Evolutionary conservation across 2,329 filamentous ascomycete species (phyloP).

Genomic region (Allantophomopsis cytisporea): DNA sequence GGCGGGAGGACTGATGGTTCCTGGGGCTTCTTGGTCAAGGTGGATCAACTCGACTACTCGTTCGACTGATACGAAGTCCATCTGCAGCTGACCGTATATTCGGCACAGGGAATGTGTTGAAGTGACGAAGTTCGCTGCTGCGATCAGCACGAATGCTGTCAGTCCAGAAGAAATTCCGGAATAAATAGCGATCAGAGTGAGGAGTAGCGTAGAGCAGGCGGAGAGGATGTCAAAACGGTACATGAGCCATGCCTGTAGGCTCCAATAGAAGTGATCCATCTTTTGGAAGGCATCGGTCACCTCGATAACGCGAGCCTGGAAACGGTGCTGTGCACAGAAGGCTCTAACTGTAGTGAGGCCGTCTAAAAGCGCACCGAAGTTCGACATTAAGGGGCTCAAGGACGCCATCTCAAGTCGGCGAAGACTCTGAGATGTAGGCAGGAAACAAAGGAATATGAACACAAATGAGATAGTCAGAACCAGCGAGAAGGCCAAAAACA

Average conservation of each 20-base stretch:
- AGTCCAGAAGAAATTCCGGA: slow-evolving; percentile 64
- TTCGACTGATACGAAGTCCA: slow-evolving; percentile 86
- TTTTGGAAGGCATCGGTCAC: slow-evolving; percentile 85
- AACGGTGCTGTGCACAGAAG: slow-evolving; percentile 64
- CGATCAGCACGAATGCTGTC: slow-evolving; percentile 71
- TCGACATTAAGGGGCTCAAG: slow-evolving; percentile 77
- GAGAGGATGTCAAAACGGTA: slow-evolving; percentile 66
- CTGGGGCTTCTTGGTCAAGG: slow-evolving; percentile 61
- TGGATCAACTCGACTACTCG: slow-evolving; percentile 71
- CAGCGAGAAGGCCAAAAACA: slow-evolving; percentile 62
- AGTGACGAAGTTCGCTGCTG: slow-evolving; percentile 53
- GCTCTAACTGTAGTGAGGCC: slow-evolving; percentile 79
- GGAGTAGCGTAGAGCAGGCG: slow-evolving; percentile 55
- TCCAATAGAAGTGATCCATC: slow-evolving; percentile 95
- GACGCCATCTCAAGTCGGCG: slow-evolving; percentile 83
- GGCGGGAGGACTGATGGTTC: slow-evolving; percentile 54
- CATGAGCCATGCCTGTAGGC: slow-evolving; percentile 71
- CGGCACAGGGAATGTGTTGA: slow-evolving; percentile 64
- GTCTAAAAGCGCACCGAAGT: slow-evolving; percentile 79
- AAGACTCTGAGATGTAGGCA: slow-evolving; percentile 73
- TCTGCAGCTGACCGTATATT: slow-evolving; percentile 72
- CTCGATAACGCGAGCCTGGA: slow-evolving; percentile 65
- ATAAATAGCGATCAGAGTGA: slow-evolving; percentile 64
- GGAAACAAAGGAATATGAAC: slow-evolving; percentile 60
- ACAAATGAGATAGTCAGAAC: slow-evolving; percentile 56